Evolutionary conservation across 2,329 filamentous ascomycete genomes (phyloP), one percentile per base, ranked within the genome.

Genomic region (Colletotrichum tropicale): DNA sequence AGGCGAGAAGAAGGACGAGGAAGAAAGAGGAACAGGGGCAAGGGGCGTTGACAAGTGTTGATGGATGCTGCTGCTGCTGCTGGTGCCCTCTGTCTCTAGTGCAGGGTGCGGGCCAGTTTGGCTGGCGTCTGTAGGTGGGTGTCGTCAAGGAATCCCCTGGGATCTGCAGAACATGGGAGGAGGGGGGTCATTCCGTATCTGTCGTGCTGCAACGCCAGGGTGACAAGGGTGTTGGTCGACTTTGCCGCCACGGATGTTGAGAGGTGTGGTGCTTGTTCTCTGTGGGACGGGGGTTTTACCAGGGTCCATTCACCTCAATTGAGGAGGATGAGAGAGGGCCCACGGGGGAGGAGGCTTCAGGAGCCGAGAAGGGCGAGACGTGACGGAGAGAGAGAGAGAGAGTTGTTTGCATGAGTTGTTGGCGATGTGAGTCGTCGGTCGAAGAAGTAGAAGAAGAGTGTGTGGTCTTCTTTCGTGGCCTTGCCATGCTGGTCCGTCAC

Each of bases 171-270:
- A 73, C 70, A 60, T 68, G 66, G 60, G 28, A 62, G 71, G 43
- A 52, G 30, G 58, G 71, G 71, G 71, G 48, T 38, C 30, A 71
- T 70, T 76, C 71, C 70, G 74, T 73, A 75, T 75, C 74, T 75
- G 74, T 73, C 65, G 74, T 75, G 74, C 70, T 75, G 73, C 74
- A 69, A 75, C 74, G 58, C 74, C 70, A 69, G 70, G 58, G 26
- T 43, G 58, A 65, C 74, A 73, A 48, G 70, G 74, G 43, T 58
- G 65, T 65, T n/a, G 43, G 64, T 69, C 34, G 74, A 73, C 70
- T 73, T 73, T 69, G 70, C 70, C 74, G 74, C 74, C 74, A 69
- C 64, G 60, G 28, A 48, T 43, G 36, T 43, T 32, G 56, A 28
- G 28, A 61, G 28, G 58, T 48, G 38, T 48, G 38, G 34, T 65